Conservation (phyloP, 2,329 filamentous ascomycete genomes). For the Botrytis hyacinthi region DNA sequence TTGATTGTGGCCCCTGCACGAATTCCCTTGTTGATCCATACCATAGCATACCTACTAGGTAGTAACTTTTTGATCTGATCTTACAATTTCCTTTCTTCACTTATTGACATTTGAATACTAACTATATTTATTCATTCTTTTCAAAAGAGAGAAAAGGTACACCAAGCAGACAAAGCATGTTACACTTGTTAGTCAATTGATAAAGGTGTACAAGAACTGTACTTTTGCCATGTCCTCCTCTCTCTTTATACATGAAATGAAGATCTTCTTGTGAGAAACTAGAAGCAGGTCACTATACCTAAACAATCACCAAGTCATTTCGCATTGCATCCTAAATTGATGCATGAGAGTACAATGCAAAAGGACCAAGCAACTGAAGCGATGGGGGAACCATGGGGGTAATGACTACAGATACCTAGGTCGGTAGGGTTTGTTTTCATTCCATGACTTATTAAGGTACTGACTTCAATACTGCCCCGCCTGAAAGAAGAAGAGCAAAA, state of each 20-base stretch:
- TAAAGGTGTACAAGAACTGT: background rate
- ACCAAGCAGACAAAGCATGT: background rate
- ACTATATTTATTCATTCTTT: background rate
- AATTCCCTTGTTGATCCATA: background rate
- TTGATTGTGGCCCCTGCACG: background rate
- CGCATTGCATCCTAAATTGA: constrained; percentile 9
- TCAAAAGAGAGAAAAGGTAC: background rate
- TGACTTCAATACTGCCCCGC: background rate
- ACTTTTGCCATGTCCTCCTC: background rate
- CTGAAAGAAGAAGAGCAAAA: background rate
- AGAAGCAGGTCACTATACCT: background rate
- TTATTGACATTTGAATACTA: background rate
- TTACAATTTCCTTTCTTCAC: background rate
- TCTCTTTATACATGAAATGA: background rate
- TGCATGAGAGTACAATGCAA: constrained; percentile 8
- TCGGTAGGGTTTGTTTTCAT: background rate
- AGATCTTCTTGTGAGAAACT: background rate
- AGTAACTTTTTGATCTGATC: background rate
- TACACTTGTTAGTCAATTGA: background rate
- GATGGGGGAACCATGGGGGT: background rate
- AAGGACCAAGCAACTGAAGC: constrained; percentile 1
- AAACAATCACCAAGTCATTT: background rate
- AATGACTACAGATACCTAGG: background rate
- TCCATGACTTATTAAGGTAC: background rate
- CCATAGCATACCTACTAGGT: no score